Conservation (phyloP, 139 green algal species). For the Zygnema circumcarinatum region DNA sequence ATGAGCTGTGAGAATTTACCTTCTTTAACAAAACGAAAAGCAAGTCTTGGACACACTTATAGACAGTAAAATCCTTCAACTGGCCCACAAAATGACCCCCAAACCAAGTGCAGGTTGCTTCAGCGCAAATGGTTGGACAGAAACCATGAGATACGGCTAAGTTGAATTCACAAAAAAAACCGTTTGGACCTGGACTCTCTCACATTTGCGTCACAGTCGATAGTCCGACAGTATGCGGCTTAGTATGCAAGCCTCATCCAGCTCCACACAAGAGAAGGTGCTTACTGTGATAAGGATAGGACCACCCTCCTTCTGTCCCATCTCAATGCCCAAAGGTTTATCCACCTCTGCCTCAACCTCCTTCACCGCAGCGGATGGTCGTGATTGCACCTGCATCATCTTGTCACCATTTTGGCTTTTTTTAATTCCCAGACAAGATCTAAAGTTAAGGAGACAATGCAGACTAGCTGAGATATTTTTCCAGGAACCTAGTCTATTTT, state of each 20-base stretch:
- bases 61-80: constrained; percentile 12
- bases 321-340: constrained; percentile 49
- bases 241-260: too few species aligned
- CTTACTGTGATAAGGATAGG: constrained; percentile 52
- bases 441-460: neutral
- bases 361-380: constrained; percentile 10
- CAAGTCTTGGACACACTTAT: constrained; percentile 8
- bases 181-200: too few species aligned
- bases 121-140: too few species aligned
- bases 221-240: too few species aligned
- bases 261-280: neutral
- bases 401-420: too few species aligned
- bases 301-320: constrained; percentile 35
- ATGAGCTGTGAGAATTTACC: neutral
- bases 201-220: too few species aligned
- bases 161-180: too few species aligned
- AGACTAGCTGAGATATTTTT: neutral
- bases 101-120: too few species aligned
- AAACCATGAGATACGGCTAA: too few species aligned
- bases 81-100: too few species aligned
- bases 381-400: neutral
- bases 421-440: neutral
- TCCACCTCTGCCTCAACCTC: constrained; percentile 58
- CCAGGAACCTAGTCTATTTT: too few species aligned
- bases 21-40: constrained; percentile 21